phyloP scores from a whole-genome alignment of 73 alveolate species.

The Tetrahymena elliotti region DNA sequence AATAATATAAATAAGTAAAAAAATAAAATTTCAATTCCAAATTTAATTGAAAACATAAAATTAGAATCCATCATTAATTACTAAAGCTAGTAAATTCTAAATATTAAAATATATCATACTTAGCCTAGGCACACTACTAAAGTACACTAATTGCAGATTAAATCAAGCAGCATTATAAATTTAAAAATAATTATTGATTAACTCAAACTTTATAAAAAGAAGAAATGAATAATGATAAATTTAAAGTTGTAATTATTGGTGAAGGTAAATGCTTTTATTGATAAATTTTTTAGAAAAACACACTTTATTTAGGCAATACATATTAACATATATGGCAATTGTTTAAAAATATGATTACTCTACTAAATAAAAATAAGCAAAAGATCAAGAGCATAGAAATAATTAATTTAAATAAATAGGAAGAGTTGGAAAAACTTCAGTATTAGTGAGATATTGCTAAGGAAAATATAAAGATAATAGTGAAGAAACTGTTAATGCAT shows the following conservation, averaged over 20 bases:
- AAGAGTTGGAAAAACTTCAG: constrained; percentile 81
- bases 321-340: too few relatives aligned
- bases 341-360: too few relatives aligned
- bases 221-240: background rate
- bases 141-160: too few relatives aligned
- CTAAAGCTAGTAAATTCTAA: too few relatives aligned
- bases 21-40: background rate
- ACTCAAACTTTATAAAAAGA: background rate
- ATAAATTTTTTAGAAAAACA: too few relatives aligned
- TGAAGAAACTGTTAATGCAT: constrained; percentile 66
- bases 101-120: too few relatives aligned
- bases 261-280: background rate
- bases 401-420: constrained; percentile 15
- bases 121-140: too few relatives aligned
- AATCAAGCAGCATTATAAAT: too few relatives aligned
- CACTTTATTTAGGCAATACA: background rate
- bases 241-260: background rate
- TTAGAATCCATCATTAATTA: too few relatives aligned
- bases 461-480: constrained; percentile 63
- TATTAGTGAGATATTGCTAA: constrained; percentile 60
- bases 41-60: background rate
- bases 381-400: too few relatives aligned
- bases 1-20: too few relatives aligned
- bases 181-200: background rate
- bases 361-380: too few relatives aligned